phyloP scores from a whole-genome alignment of 176 grass and related monocot species.

The Cocos nucifera region DNA sequence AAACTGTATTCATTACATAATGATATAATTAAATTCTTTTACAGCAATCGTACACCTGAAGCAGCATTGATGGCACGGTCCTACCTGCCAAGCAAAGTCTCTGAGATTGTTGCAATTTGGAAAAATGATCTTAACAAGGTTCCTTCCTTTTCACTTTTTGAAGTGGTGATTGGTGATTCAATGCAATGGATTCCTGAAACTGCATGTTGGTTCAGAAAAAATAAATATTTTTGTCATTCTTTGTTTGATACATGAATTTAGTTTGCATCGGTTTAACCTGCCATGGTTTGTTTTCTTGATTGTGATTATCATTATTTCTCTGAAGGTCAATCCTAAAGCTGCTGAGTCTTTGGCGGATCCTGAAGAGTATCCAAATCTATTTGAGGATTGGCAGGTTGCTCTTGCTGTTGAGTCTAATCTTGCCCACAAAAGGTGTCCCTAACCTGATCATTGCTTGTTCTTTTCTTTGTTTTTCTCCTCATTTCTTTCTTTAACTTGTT shows the following conservation, averaged over 20 bases:
- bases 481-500: too few species aligned
- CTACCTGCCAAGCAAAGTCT: slow-evolving; percentile 93
- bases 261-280: background rate
- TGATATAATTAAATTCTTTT: slow-evolving; percentile 10
- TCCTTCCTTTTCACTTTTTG: slow-evolving; percentile 22
- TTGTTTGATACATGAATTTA: slow-evolving; percentile 7
- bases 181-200: background rate
- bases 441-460: background rate
- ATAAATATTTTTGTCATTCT: background rate
- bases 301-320: too few species aligned
- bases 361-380: slow-evolving; percentile 90
- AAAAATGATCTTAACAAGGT: slow-evolving; percentile 89
- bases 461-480: background rate
- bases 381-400: slow-evolving; percentile 91
- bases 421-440: slow-evolving; percentile 11
- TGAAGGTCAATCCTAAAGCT: slow-evolving; percentile 86
- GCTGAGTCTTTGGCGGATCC: slow-evolving; percentile 97
- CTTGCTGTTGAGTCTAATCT: slow-evolving; percentile 60
- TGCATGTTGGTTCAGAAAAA: too few species aligned
- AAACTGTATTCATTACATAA: background rate
- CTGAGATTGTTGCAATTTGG: slow-evolving; percentile 80
- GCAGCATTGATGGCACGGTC: slow-evolving; percentile 94
- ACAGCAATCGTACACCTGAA: slow-evolving; percentile 94
- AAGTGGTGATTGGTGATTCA: background rate
- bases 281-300: too few species aligned